A percentile compares a stretch with the other conserved stretches of the same genome.
Conservation (phyloP, 768 basidiomycete genomes). For the Lactarius pseudohatsudake region DNA sequence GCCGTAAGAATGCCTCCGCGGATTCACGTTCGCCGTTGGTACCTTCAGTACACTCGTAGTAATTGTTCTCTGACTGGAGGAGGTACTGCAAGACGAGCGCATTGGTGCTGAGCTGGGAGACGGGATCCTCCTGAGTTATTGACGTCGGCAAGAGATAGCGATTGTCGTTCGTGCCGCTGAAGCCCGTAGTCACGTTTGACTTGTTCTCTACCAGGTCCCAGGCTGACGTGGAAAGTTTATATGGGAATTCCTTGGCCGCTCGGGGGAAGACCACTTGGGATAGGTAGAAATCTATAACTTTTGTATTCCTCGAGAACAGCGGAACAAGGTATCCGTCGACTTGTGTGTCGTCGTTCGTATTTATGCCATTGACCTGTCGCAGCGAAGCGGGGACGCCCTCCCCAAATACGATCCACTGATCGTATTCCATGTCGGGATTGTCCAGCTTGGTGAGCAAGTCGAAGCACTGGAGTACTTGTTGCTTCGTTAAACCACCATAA, state of each 20-base stretch:
- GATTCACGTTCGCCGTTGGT: constrained; percentile 8
- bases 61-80: constrained; percentile 43
- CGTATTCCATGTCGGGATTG: constrained; percentile 44
- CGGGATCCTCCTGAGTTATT: constrained; percentile 39
- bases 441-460: constrained; percentile 41
- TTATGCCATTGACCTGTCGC: constrained; percentile 41
- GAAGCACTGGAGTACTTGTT: constrained; percentile 42
- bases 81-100: constrained; percentile 44
- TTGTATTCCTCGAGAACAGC: constrained; percentile 39
- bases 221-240: constrained; percentile 46
- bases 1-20: constrained; percentile 34
- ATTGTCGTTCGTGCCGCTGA: constrained; percentile 56
- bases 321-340: constrained; percentile 34
- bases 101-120: constrained; percentile 44
- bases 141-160: constrained; percentile 37
- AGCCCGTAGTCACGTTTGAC: constrained; percentile 42
- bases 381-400: constrained; percentile 35
- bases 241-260: constrained; percentile 48
- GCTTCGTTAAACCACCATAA: constrained; percentile 43
- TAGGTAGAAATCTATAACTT: constrained; percentile 49
- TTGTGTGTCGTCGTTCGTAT: constrained; percentile 43
- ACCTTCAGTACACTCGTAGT: constrained; percentile 26
- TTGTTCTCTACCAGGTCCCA: constrained; percentile 53
- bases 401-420: constrained; percentile 37
- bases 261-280: constrained; percentile 48